phyloP scores from a whole-genome alignment of 2,329 filamentous ascomycete genomes.

The Sordariomycetes sp. region DNA sequence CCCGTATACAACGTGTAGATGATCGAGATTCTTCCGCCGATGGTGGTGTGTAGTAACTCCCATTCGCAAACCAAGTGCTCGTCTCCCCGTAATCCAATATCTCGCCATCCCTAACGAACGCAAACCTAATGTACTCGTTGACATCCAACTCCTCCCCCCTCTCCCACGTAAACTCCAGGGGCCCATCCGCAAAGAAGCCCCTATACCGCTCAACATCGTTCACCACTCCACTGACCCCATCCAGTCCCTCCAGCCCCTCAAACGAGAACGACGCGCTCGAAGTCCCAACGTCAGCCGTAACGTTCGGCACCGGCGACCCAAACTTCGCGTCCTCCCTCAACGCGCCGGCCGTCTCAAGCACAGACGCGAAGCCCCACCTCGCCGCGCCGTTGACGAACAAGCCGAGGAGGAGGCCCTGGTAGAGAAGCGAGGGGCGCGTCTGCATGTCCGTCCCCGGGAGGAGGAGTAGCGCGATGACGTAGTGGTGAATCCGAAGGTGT shows the following conservation, averaged over 20 bases:
- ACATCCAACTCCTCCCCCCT: background rate
- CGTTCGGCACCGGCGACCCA: slow-evolving; percentile 21
- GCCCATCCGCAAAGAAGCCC: background rate
- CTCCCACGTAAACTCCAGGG: background rate
- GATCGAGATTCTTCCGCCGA: background rate
- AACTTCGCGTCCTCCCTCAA: slow-evolving; percentile 36
- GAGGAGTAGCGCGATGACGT: slow-evolving; percentile 57
- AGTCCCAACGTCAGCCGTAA: slow-evolving; percentile 14
- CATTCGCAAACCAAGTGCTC: slow-evolving; percentile 2
- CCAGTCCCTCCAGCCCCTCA: slow-evolving; percentile 1
- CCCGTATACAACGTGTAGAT: background rate
- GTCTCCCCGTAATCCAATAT: background rate
- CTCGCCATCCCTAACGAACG: background rate
- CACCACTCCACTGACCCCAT: background rate
- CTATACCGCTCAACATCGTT: slow-evolving; percentile 4
- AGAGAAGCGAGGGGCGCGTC: slow-evolving; percentile 53
- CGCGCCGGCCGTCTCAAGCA: slow-evolving; percentile 52
- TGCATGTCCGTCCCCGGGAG: slow-evolving; percentile 60
- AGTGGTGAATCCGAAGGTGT: slow-evolving; percentile 61
- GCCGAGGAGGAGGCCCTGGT: slow-evolving; percentile 60
- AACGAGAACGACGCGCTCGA: slow-evolving; percentile 30
- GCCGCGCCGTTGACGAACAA: slow-evolving; percentile 69
- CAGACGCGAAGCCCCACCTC: slow-evolving; percentile 57
- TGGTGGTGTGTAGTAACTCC: background rate
- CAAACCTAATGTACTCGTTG: slow-evolving; percentile 2